Percentiles rank a stretch among this genome's conserved stretches.
phyloP scores from a whole-genome alignment of 306 rosid species.

The Lathyrus aphaca region DNA sequence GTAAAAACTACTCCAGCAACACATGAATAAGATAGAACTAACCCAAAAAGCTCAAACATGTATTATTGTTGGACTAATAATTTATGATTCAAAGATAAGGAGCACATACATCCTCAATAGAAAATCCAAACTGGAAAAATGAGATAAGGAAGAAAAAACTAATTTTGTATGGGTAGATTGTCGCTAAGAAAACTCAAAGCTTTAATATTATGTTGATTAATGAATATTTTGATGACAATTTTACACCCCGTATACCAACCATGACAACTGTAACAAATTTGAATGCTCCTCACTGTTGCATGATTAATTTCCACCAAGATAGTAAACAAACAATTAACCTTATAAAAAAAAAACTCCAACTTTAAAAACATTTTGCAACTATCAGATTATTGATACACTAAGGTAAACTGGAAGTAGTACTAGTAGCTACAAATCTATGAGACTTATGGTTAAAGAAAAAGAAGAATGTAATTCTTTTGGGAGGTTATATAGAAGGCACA shows the following conservation, averaged over 20 bases:
- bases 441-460: conserved; percentile 1
- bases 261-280: not conserved
- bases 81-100: conserved; percentile 1
- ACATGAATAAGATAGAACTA: conserved; percentile 10
- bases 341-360: not conserved
- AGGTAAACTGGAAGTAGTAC: not conserved
- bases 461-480: conserved; percentile 3
- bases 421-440: not conserved
- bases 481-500: not conserved
- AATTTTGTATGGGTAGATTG: not conserved
- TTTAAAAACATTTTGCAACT: not conserved
- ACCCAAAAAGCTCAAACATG: conserved; percentile 5
- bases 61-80: not conserved
- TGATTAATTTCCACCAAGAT: conserved; percentile 14
- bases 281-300: not conserved
- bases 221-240: conserved; percentile 1
- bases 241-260: not conserved
- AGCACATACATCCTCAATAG: conserved; percentile 11
- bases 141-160: not conserved
- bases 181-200: not conserved
- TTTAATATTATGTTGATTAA: not conserved
- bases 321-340: not conserved
- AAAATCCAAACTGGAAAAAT: not conserved
- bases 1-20: conserved; percentile 24
- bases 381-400: not conserved